Percentiles rank a stretch among this genome's conserved stretches.
Conservation (phyloP, 768 basidiomycete genomes). For the Boletus pseudopeckii region DNA sequence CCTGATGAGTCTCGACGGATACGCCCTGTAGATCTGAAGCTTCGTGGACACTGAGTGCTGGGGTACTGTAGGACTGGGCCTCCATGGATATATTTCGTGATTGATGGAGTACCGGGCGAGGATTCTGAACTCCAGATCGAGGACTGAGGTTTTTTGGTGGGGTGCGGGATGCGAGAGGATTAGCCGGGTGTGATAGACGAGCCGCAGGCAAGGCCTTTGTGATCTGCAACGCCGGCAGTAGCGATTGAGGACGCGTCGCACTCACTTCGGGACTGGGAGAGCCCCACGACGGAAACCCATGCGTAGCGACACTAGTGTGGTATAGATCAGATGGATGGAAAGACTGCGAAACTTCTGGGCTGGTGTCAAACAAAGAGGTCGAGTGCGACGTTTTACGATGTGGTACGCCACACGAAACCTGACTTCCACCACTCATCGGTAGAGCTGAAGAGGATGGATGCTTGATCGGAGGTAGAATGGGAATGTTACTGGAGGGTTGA, state of each 20-base stretch:
- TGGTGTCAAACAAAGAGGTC: slow-evolving; percentile 1
- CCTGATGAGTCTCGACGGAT: not conserved
- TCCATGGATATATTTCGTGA: not conserved
- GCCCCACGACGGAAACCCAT: slow-evolving; percentile 2
- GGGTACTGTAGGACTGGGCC: not conserved
- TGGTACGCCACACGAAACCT: too few relatives aligned
- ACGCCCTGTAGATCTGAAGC: not conserved
- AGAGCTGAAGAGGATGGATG: not conserved
- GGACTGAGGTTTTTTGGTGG: not conserved
- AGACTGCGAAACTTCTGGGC: not conserved
- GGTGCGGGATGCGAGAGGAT: not conserved
- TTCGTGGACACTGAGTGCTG: not conserved
- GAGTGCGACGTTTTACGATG: slow-evolving; percentile 8
- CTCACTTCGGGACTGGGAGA: not conserved
- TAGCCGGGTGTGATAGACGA: not conserved
- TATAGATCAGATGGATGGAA: slow-evolving; percentile 18
- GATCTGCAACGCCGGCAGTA: not conserved
- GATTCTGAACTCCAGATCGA: not conserved
- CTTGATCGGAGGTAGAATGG: slow-evolving; percentile 6
- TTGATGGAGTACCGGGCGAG: not conserved
- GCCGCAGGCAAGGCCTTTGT: not conserved
- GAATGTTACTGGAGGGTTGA: not conserved
- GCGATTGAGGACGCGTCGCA: not conserved
- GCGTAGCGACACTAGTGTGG: slow-evolving; percentile 9
- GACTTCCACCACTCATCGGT: not conserved